Percentiles rank a stretch among this genome's conserved stretches.
phyloP scores from a whole-genome alignment of 495 filamentous ascomycete genomes.

The Durotheca rogersii region DNA sequence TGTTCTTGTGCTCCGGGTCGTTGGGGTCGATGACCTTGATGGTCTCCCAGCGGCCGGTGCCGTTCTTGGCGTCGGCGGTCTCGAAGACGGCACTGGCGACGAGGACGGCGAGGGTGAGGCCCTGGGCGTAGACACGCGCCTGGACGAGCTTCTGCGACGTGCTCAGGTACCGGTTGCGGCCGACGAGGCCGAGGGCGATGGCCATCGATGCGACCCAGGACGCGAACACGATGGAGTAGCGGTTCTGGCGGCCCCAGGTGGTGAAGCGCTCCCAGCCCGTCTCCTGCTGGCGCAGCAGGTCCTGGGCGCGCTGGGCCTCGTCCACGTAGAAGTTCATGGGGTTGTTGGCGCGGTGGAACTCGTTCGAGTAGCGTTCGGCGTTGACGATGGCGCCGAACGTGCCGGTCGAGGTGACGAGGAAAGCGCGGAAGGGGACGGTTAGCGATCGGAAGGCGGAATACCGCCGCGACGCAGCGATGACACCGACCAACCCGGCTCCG shows the following conservation, averaged over 20 bases:
- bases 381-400: slow-evolving; percentile 85
- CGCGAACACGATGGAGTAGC: slow-evolving; percentile 84
- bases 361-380: slow-evolving; percentile 76
- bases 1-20: slow-evolving; percentile 68
- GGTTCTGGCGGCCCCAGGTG: slow-evolving; percentile 67
- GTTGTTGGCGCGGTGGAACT: slow-evolving; percentile 70
- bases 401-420: slow-evolving; percentile 78
- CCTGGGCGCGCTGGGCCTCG: slow-evolving; percentile 45
- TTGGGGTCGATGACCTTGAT: slow-evolving; percentile 70
- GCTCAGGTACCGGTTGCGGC: slow-evolving; percentile 73
- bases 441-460: slow-evolving; percentile 74
- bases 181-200: slow-evolving; percentile 71
- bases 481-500: slow-evolving; percentile 61
- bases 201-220: slow-evolving; percentile 86
- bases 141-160: slow-evolving; percentile 91
- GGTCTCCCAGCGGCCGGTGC: slow-evolving; percentile 74
- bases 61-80: slow-evolving; percentile 75
- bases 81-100: slow-evolving; percentile 87
- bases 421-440: slow-evolving; percentile 84
- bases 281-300: slow-evolving; percentile 49
- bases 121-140: slow-evolving; percentile 97
- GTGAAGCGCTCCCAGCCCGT: slow-evolving; percentile 52
- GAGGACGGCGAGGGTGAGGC: slow-evolving; percentile 84
- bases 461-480: slow-evolving; percentile 59
- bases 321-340: slow-evolving; percentile 67